Evolutionary conservation across 345 rosid species (phyloP), one percentile per base, ranked within the genome.

Genomic region (Cardamine occulta): DNA sequence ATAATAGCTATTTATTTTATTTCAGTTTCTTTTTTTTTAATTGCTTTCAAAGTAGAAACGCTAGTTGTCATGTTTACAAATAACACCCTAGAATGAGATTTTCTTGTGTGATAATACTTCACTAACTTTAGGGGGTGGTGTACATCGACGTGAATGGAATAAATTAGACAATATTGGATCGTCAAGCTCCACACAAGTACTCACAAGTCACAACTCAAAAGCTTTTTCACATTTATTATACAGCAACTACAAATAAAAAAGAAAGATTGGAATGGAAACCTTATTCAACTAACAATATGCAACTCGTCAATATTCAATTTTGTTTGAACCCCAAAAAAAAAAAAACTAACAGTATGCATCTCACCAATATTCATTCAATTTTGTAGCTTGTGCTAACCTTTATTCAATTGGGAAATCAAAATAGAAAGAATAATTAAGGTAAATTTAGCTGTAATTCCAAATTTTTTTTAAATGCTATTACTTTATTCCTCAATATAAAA

Each of bases 191-290:
- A 23, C n/a, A 53, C 4, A 67, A 35, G 15, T 15, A 40, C 8
- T 6, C 29, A 28, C 29, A 28, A 28, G 0, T n/a, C n/a, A n/a
- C n/a, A n/a, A 26, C 61, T 6, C 7, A 24, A 24, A 51, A 19
- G 28, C 8, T 29, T 2, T 18, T 24, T 18, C 64, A 14, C 18
- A 55, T 45, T 66, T 56, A 74, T 65, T 55, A 32, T 32, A 65
- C 72, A 39, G 40, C 55, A 12, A 18, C 66, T 12, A 74, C 66
- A 66, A 47, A 47, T 65, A 32, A 29, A 21, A 11, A 72, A 4
- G 19, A 37, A 72, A 35, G 8, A 15, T 11, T 6, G 35, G 49
- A 45, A 21, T 23, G 6, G 11, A 60, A 62, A 52, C 53, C 52
- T 55, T 34, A 34, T 7, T 34, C 37, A 34, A 34, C 37, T 34